phyloP scores from a whole-genome alignment of 2,329 filamentous ascomycete species.

The Rhinocladiella similis region DNA sequence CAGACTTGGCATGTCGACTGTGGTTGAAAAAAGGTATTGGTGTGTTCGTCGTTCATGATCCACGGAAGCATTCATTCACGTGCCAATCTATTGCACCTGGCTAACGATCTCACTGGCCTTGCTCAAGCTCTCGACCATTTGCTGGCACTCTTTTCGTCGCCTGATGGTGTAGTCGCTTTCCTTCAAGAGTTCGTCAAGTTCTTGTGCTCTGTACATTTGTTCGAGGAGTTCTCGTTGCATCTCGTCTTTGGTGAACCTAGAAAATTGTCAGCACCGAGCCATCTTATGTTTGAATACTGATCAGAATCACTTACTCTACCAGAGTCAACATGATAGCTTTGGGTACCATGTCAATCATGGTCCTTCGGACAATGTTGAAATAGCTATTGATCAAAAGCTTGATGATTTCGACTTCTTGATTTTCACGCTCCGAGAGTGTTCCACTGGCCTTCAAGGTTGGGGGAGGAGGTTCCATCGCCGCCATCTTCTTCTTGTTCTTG shows the following conservation, averaged over 20 bases:
- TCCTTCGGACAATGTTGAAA: conserved; percentile 96
- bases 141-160: conserved; percentile 94
- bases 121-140: conserved; percentile 93
- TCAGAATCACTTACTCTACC: conserved; percentile 71
- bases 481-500: conserved; percentile 99
- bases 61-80: background rate
- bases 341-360: conserved; percentile 99
- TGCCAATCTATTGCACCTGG: conserved; percentile 56
- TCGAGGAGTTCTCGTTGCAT: conserved; percentile 97
- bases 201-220: conserved; percentile 92
- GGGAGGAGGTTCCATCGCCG: conserved; percentile 96
- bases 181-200: conserved; percentile 91
- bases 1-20: no score
- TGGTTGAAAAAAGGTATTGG: no score
- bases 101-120: conserved; percentile 96
- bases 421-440: conserved; percentile 88
- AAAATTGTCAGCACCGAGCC: conserved; percentile 16
- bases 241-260: conserved; percentile 89
- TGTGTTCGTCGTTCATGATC: no score
- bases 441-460: conserved; percentile 91
- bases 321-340: conserved; percentile 98
- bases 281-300: background rate
- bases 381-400: conserved; percentile 96
- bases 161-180: conserved; percentile 97
- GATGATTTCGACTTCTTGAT: conserved; percentile 96